A percentile compares a stretch with the other conserved stretches of the same genome.
phyloP scores from a whole-genome alignment of 2,329 filamentous ascomycete genomes.

The Stachybotrys elegans region DNA sequence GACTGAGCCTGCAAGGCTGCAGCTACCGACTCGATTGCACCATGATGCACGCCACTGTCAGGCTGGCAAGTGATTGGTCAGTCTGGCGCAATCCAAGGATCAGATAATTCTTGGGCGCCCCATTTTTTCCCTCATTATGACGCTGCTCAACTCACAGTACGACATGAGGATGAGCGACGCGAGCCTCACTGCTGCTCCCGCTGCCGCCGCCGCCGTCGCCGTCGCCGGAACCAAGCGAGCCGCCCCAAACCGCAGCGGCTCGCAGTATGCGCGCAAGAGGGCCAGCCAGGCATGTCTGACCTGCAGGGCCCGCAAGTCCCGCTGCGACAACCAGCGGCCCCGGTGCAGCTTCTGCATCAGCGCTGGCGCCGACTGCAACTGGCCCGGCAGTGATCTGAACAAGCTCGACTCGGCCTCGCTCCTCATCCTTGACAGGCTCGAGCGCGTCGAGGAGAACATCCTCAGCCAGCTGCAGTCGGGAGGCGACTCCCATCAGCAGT shows the following conservation, averaged over 20 bases:
- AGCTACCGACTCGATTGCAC: too few relatives aligned
- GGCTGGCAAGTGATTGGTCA: too few relatives aligned
- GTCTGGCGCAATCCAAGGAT: too few relatives aligned
- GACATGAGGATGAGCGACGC: too few relatives aligned
- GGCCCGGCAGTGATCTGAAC: conserved; percentile 9
- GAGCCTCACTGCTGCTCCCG: too few relatives aligned
- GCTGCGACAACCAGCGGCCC: conserved; percentile 17
- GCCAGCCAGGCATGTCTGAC: conserved; percentile 16
- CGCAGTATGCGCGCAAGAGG: neutral
- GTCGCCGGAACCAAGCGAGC: neutral
- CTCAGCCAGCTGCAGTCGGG: neutral
- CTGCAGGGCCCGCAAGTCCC: conserved; percentile 17
- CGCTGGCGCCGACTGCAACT: conserved; percentile 16
- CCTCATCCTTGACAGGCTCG: neutral
- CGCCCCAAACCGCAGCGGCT: neutral
- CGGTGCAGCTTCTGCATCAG: conserved; percentile 16
- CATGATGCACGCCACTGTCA: too few relatives aligned
- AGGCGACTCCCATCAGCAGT: neutral
- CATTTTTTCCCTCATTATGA: too few relatives aligned
- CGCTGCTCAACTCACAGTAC: too few relatives aligned
- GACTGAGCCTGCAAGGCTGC: too few relatives aligned
- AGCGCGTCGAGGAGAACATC: neutral
- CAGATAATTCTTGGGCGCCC: too few relatives aligned
- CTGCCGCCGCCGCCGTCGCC: too few relatives aligned
- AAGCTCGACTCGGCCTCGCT: neutral